Evolutionary conservation across 1,284 basidiomycete genomes (phyloP).

Genomic region (Butyriboletus appendiculatus): DNA sequence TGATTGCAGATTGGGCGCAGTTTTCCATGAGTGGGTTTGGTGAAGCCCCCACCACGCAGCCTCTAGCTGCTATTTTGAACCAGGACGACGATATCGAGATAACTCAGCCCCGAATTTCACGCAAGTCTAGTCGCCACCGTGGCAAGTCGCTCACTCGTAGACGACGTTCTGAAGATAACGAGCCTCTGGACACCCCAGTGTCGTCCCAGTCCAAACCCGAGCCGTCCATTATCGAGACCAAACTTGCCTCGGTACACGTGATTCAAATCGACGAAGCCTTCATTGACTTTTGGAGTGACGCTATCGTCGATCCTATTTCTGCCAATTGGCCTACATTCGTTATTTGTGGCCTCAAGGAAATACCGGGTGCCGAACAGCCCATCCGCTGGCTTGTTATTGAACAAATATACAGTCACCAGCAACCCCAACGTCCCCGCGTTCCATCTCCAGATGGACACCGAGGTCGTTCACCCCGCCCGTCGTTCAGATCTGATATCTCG

Average conservation of each 20-base stretch:
- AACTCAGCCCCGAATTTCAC: constrained; percentile 43
- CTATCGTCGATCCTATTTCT: constrained; percentile 63
- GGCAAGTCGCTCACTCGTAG: constrained; percentile 26
- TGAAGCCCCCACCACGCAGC: constrained; percentile 41
- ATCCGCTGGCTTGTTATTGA: constrained; percentile 67
- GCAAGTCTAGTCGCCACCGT: constrained; percentile 22
- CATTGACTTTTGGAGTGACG: constrained; percentile 75
- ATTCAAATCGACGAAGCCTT: constrained; percentile 75
- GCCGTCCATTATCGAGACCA: constrained; percentile 37
- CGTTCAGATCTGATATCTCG: constrained; percentile 46
- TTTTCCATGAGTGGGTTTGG: constrained; percentile 69
- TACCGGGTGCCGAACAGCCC: constrained; percentile 15
- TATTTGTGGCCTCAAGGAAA: constrained; percentile 59
- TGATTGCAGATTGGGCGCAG: constrained; percentile 49
- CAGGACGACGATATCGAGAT: constrained; percentile 58
- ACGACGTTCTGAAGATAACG: constrained; percentile 23
- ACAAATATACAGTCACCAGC: constrained; percentile 46
- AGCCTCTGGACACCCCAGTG: background rate
- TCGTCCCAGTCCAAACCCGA: constrained; percentile 15
- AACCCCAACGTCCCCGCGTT: constrained; percentile 10
- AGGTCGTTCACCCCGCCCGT: constrained; percentile 51
- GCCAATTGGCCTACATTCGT: constrained; percentile 65
- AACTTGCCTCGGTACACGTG: constrained; percentile 41
- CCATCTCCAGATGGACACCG: constrained; percentile 30
- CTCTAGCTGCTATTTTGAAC: constrained; percentile 58